Evolutionary conservation across 192 early-diverging fungal species (phyloP), one percentile per base, ranked within the genome.

Genomic region (Helicostylum pulchrum): DNA sequence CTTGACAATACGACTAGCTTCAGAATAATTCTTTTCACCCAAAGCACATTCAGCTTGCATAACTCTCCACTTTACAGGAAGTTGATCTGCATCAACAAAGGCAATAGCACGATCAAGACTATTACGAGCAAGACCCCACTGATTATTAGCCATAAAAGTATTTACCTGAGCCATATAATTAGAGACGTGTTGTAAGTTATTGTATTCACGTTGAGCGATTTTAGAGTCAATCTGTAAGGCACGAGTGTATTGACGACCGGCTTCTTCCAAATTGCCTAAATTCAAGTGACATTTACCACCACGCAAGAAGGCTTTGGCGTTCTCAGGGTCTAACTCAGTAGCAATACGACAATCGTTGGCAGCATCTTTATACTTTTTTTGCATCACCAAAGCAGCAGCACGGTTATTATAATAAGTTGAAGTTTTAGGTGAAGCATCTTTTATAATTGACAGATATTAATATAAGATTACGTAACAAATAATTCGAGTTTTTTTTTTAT

Each of bases 361-460:
- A 7, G 88, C 87, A 11, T 85, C 78, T 44, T 67, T 74, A 60
- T 81, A 88, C 32, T 80, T 78, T 31, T 79, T 77, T 42, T 85
- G 58, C 85, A 91, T 90, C 62, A 87, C 83, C 19, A 83, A 77
- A 12, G 92, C 92, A 9, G 92, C 92, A 9, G 89, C 84, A n/a
- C 92, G 79, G 74, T 94, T 94, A 54, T 73, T 75, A 61, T 88
- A 89, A 60, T 86, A 89, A 4, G 85, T 91, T 8, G 85, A 72
- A n/a, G 68, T 77, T 17, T 72, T 60, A 44, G 90, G 84, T 32
- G 75, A 74, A n/a, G 84, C 34, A 31, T 87, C 88, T 77, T 46
- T 17, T 14, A 15, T 48, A 48, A 19, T 14, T 48, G 17, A 39
- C 36, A 39, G 36, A 26, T n/a, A n/a, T 26, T 26, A 26, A 26